Base-by-base conservation (phyloP, 768 basidiomycete species). In the Myochromella boudieri region DNA sequence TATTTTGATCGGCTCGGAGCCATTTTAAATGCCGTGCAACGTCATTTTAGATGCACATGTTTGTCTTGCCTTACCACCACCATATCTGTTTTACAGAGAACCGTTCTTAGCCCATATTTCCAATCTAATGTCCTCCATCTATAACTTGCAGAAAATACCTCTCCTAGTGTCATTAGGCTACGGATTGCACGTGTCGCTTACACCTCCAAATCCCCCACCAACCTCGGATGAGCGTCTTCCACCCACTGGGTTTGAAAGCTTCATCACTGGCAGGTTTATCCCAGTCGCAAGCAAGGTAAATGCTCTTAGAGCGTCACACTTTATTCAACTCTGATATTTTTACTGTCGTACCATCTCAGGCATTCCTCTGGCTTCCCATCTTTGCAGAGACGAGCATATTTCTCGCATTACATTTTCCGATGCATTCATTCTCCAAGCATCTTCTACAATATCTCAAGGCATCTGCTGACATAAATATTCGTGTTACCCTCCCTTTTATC, bases 191-290 rank as follows among this genome's bases (percentile, higher is more conserved):
- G 46, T 34, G 1, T 59, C 63, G 11, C 39, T 59, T 53, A 67
- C 67, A 0, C 49, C 63, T 0, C 67, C 65, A 1, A 56, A 61
- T 15, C 53, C 63, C 0, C 58, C 62, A 3, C 55, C 63, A 24
- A 36, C 49, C 4, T n/a, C 37, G 5, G 31, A 53, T 3, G 61
- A 67, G 52, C 50, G 49, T 15, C 48, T 64, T 4, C 51, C 53
- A 11, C 49, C 55, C 6, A 46, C 54, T 11, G 64, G 63, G 15
- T 31, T 49, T 3, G 64, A 63, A 42, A 51, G 50, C 3, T 38
- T 50, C 25, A 14, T 56, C 1, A 48, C 64, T 29, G 2, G 20
- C 11, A 20, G 32, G 38, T 37, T 41, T 42, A 22, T 11, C 49
- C 10, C 34, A 53, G 15, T 5, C 60, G 8, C 34, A 24, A 11